phyloP scores from a whole-genome alignment of 495 filamentous ascomycete species.

The Annulohypoxylon stygium region DNA sequence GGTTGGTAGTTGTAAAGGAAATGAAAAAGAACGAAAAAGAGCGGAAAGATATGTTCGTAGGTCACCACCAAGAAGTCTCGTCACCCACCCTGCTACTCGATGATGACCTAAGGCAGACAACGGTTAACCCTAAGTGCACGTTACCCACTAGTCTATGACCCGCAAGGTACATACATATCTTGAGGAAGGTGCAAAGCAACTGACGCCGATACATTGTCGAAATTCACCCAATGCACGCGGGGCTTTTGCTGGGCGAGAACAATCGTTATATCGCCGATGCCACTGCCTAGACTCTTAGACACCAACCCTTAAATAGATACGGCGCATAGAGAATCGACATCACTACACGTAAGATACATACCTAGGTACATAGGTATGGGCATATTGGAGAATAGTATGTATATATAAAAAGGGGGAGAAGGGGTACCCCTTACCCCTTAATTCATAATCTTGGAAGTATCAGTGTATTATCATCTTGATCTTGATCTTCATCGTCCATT shows the following conservation, averaged over 20 bases:
- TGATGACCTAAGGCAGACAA: background rate
- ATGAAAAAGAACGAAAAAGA: background rate
- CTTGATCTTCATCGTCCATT: constrained; percentile 4
- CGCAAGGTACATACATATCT: background rate
- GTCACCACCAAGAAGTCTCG: background rate
- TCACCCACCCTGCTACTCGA: background rate
- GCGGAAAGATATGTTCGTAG: background rate
- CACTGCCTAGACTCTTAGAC: background rate
- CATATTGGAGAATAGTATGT: background rate
- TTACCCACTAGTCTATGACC: background rate
- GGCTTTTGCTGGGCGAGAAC: background rate
- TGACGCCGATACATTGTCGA: background rate
- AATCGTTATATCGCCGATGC: background rate
- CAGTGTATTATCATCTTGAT: constrained; percentile 7
- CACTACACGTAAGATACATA: background rate
- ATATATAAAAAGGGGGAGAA: background rate
- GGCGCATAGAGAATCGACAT: no score
- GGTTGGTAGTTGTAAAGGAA: background rate
- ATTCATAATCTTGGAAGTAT: constrained; percentile 7
- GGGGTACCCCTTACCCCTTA: constrained; percentile 22
- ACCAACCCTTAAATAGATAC: background rate
- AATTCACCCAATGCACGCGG: background rate
- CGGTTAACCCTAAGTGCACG: background rate
- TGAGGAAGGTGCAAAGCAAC: background rate
- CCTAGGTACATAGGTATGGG: background rate